Evolutionary conservation across 495 filamentous ascomycete genomes (phyloP), one percentile per base, ranked within the genome.

Genomic region (Pyrenopolyporus hunteri): DNA sequence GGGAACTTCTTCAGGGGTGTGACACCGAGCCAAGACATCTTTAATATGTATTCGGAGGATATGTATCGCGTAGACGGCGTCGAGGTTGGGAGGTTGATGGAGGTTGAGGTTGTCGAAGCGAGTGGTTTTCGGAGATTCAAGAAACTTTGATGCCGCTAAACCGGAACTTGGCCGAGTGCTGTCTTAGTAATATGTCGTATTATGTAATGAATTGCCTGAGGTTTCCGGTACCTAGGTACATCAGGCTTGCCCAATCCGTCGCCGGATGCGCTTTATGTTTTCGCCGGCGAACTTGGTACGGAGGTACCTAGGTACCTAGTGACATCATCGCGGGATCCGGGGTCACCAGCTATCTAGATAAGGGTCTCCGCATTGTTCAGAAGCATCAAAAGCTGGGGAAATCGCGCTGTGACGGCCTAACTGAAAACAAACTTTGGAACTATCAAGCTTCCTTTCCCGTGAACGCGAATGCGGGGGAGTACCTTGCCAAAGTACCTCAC

Each of bases 1-100:
- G 89, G 89, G 82, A 93, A 98, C 83, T 96, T 97, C 86, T 95
- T 96, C 71, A 81, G 70, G 31, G 82, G 78, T 54, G 70, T 48
- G 36, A 78, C 69, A 52, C 87, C 87, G 74, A 97, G 82, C 76
- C 90, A 80, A 79, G 85, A 83, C 90, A 93, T 92, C 60, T 72
- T 87, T 80, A 69, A 70, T 75, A 74, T 51, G 63, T 59, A 53
- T 56, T 54, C 45, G 70, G 46, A 43, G 39, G 49, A 45, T 58
- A 59, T 55, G 60, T 19, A 40, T 51, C 31, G 43, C 14, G 40
- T 62, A 52, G 37, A 62, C 43, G 60, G 51, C 56, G 65, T 68
- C 55, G 62, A 50, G 40, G 53, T 55, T 44, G 48, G 32, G 59
- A 44, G 60, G 57, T 57, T 61, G 51, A 48, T 62, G 35, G 56